Base-by-base conservation (phyloP, 1,284 basidiomycete species). In the Cryptococcus sp. region DNA sequence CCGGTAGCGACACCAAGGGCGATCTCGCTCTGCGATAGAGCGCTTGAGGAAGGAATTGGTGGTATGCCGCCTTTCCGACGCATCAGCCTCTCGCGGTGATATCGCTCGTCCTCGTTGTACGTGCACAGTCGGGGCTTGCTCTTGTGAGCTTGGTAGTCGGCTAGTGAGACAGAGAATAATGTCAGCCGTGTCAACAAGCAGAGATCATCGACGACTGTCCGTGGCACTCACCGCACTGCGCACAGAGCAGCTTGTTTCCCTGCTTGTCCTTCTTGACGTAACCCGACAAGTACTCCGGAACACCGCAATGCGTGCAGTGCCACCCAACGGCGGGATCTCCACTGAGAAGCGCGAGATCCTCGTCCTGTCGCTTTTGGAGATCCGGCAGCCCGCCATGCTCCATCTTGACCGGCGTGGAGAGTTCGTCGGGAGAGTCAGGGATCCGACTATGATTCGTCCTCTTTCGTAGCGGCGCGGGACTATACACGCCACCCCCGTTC, bases 261-360 rank as follows among this genome's bases (percentile, higher is more conserved):
- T 54, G 56, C 3, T 91, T 91, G 2, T 93, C 93, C 75, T 94
- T 94, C 66, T 90, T 83, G 63, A 89, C 81, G 10, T 91, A 90
- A 53, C 91, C 82, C 22, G 41, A 35, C 1, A 93, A 87, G 64
- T 81, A 85, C 71, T 91, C 92, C 0, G 93, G 91, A 71, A 89
- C 89, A 19, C 92, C 92, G 65, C 88, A 93, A 72, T 93, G 93
- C 46, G 89, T 91, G 75, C 92, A 95, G 79, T 92, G 90, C 92
- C 92, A 95, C 3, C 88, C 82, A 0, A 39, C 44, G n/a, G 35
- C 16, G 10, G 46, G 38, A 17, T 52, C 48, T 20, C 22, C 23
- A 5, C 27, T n/a, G 16, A 38, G 31, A 11, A 31, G 45, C 3
- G n/a, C 13, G 31, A 35, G 31, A 35, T 17, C 49, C 47, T 52